phyloP scores from a whole-genome alignment of 1,139 yeast genomes.

The Pichia sp. region DNA sequence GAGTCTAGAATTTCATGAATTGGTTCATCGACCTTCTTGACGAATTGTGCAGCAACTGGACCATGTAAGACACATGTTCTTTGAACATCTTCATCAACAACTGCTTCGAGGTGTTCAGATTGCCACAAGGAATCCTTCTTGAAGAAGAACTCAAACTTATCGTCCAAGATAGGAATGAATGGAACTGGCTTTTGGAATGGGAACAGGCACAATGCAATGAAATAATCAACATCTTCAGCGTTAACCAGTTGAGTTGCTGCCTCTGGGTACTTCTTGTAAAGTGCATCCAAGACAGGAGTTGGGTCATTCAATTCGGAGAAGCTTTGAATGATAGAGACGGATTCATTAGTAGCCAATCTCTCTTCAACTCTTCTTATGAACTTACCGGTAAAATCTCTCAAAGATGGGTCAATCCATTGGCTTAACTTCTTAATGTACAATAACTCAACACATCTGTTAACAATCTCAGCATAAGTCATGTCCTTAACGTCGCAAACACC shows the following conservation, averaged over 20 bases:
- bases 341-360: slow-evolving; percentile 64
- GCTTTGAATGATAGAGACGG: slow-evolving; percentile 66
- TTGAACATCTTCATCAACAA: slow-evolving; percentile 92
- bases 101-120: slow-evolving; percentile 94
- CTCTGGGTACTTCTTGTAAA: slow-evolving; percentile 62
- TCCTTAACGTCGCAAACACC: slow-evolving; percentile 91
- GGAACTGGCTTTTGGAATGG: slow-evolving; percentile 97
- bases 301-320: slow-evolving; percentile 66
- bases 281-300: slow-evolving; percentile 45
- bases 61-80: slow-evolving; percentile 98
- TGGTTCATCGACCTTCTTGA: slow-evolving; percentile 85
- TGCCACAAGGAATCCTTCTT: slow-evolving; percentile 99
- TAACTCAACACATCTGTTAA: slow-evolving; percentile 79
- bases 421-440: slow-evolving; percentile 73
- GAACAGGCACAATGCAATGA: slow-evolving; percentile 74
- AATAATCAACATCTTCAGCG: slow-evolving; percentile 93
- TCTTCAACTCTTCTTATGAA: slow-evolving; percentile 93
- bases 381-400: slow-evolving; percentile 83
- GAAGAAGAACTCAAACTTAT: slow-evolving; percentile 90
- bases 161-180: slow-evolving; percentile 91
- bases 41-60: slow-evolving; percentile 95
- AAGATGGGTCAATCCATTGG: slow-evolving; percentile 83
- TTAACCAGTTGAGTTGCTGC: slow-evolving; percentile 79
- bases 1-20: slow-evolving; percentile 82
- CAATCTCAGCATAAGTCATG: slow-evolving; percentile 93